phyloP scores from a whole-genome alignment of 2,329 filamentous ascomycete genomes.

The Ophiocordyceps camponoti-rufipedis region DNA sequence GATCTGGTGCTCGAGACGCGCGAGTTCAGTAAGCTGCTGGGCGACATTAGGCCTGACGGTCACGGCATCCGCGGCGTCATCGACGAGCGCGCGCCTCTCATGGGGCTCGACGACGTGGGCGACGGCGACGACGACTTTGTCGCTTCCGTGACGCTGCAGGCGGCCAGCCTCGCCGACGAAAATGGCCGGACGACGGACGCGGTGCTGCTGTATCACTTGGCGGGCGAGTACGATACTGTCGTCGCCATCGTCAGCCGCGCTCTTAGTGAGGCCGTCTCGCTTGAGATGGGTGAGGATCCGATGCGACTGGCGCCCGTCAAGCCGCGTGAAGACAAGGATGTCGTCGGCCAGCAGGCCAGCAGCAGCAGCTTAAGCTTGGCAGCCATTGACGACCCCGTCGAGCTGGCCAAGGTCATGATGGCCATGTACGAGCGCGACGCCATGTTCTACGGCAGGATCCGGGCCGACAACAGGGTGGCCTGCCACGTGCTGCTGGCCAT shows the following conservation, averaged over 20 bases:
- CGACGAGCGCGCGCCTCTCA: conserved; percentile 65
- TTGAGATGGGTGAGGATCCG: conserved; percentile 69
- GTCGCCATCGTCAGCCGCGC: conserved; percentile 76
- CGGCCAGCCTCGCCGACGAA: conserved; percentile 82
- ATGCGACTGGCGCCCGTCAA: conserved; percentile 65
- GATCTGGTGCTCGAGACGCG: conserved; percentile 93
- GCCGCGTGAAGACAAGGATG: conserved; percentile 34
- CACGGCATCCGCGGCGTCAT: conserved; percentile 73
- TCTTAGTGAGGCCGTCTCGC: conserved; percentile 72
- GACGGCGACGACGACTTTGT: conserved; percentile 44
- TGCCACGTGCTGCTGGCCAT: conserved; percentile 40
- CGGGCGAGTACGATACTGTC: conserved; percentile 91
- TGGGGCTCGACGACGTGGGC: conserved; percentile 39
- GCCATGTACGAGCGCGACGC: conserved; percentile 41
- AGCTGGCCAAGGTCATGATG: conserved; percentile 43
- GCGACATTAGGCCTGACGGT: conserved; percentile 77
- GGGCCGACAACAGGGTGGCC: conserved; percentile 36
- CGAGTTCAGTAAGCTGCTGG: conserved; percentile 85
- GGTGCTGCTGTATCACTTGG: conserved; percentile 83
- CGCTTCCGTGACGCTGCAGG: conserved; percentile 80
- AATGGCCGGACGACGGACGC: conserved; percentile 87
- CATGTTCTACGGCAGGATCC: conserved; percentile 41
- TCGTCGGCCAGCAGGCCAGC: conserved; percentile 13
- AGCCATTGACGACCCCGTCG: conserved; percentile 40
- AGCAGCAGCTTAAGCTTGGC: conserved; percentile 38